Percentiles rank a stretch among this genome's conserved stretches.
Evolutionary conservation across 768 basidiomycete genomes (phyloP).

Genomic region (Rhizopogon sp.): DNA sequence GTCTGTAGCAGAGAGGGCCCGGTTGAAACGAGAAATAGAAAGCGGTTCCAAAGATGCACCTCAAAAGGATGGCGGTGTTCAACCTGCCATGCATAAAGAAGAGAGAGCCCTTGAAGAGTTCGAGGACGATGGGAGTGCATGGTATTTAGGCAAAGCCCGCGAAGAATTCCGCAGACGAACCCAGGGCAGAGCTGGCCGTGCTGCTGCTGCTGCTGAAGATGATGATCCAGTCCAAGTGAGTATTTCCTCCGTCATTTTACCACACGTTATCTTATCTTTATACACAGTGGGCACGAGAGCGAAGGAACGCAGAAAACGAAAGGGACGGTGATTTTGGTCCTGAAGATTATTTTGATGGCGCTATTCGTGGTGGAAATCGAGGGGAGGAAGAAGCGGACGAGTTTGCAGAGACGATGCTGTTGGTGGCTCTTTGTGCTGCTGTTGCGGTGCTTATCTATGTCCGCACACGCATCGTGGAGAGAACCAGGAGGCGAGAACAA

Average conservation of each 20-base stretch:
- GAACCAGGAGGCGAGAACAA: constrained; percentile 61
- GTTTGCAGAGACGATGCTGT: constrained; percentile 73
- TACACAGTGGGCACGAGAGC: constrained; percentile 71
- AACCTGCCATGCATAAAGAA: constrained; percentile 2
- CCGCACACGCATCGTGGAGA: constrained; percentile 71
- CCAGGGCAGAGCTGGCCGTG: constrained; percentile 31
- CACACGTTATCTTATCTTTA: constrained; percentile 1
- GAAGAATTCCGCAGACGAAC: constrained; percentile 68
- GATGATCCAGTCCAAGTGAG: constrained; percentile 71
- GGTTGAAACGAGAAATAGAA: constrained; percentile 22
- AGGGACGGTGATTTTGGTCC: constrained; percentile 72
- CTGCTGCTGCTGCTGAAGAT: constrained; percentile 39
- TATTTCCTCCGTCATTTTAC: background rate
- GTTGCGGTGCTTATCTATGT: constrained; percentile 76
- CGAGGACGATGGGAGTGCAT: constrained; percentile 55
- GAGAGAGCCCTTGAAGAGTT: constrained; percentile 25
- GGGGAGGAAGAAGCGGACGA: constrained; percentile 67
- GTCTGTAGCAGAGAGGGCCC: constrained; percentile 17
- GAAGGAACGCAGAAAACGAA: constrained; percentile 66
- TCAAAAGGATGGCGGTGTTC: constrained; percentile 6
- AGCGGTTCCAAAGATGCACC: constrained; percentile 4
- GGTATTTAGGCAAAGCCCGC: constrained; percentile 80
- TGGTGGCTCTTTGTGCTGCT: constrained; percentile 66
- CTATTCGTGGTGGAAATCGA: constrained; percentile 51
- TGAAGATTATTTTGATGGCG: constrained; percentile 79